Base-by-base conservation (phyloP, 192 early-diverging fungal genomes). In the Rhizoclosmatium sp. region DNA sequence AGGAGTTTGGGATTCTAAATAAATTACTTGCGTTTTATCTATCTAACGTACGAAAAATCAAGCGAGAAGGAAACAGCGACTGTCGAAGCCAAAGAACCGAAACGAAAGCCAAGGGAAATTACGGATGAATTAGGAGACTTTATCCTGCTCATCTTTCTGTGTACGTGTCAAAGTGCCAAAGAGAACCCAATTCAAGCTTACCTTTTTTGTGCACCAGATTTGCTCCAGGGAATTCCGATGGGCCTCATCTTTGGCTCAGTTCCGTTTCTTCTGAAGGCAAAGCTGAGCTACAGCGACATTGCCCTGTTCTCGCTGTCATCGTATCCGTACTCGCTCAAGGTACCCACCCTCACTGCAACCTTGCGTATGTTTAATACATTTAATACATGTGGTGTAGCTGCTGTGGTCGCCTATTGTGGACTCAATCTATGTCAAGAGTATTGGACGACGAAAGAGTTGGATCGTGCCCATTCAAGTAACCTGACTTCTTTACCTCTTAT, bases 341-440 rank as follows among this genome's bases (percentile, higher is more conserved):
- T 75, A 47, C 10, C 23, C 19, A 5, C 14, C 45, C n/a, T 47
- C 16, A 1, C 19, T 39, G 44, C 48, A 71, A 7, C 70, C 44
- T 68, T 9, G 9, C 9, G 0, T 42, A 68, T 31, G 21, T 12
- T 44, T 39, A 41, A 16, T 41, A 41, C 46, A 31, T 31, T 68
- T 4, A 47, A 23, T 44, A 47, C 42, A 10, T 12, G 21, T 39
- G 23, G 7, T 46, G 21, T 61, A 82, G 87, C 91, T 99, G 41
- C 86, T 99, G 49, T 99, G 97, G 97, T 98, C 96, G 14, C 97
- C 97, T 3, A 93, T 99, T 56, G 96, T 99, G 3, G 98, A 99
- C 80, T 93, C 95, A 2, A 79, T 94, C 68, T 99, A 93, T 75
- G 90, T 89, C 69, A 91, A 92, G 61, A 84, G 82, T 45, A 79